Base-by-base conservation (phyloP, 495 filamentous ascomycete genomes). In the Astrocystis sublimbata region DNA sequence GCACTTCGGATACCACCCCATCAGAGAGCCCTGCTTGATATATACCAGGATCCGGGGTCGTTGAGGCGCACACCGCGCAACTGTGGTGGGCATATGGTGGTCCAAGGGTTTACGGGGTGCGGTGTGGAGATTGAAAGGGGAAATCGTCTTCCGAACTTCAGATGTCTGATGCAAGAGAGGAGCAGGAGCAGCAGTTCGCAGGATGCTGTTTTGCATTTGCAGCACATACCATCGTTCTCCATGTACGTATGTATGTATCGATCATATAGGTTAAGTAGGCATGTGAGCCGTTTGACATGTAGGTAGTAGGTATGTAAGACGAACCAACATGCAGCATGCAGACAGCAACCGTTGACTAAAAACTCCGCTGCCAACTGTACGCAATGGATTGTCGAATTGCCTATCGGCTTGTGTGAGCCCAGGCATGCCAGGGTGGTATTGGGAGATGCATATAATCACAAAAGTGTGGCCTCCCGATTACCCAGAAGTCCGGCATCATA, bases 401-500 rank as follows among this genome's bases (percentile, higher is more conserved):
- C n/a, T n/a, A n/a, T 49, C 17, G 21, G 46, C 13, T 15, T 49
- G 19, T 49, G 26, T 26, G 24, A 30, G 30, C 24, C 46, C 8
- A n/a, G n/a, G n/a, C n/a, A n/a, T n/a, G n/a, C n/a, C n/a, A 2
- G 49, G 30, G 49, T 52, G 8, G 49, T 33, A 35, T 21, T 52
- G 30, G 12, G 9, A 52, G n/a, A 35, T 52, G 30, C 49, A 23
- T 9, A n/a, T 52, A 52, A 52, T n/a, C n/a, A n/a, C n/a, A n/a
- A n/a, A n/a, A n/a, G n/a, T n/a, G n/a, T n/a, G n/a, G n/a, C n/a
- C n/a, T n/a, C n/a, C n/a, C n/a, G n/a, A n/a, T n/a, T n/a, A n/a
- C n/a, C 30, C 42, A 24, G 42, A 43, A 40, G 54, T 45, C 40
- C 35, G 54, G 45, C 45, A 57, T 57, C 54, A 45, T 40, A 24